Evolutionary conservation across 805 yeast species (phyloP).

Genomic region (Saccharomycopsis fermentans): DNA sequence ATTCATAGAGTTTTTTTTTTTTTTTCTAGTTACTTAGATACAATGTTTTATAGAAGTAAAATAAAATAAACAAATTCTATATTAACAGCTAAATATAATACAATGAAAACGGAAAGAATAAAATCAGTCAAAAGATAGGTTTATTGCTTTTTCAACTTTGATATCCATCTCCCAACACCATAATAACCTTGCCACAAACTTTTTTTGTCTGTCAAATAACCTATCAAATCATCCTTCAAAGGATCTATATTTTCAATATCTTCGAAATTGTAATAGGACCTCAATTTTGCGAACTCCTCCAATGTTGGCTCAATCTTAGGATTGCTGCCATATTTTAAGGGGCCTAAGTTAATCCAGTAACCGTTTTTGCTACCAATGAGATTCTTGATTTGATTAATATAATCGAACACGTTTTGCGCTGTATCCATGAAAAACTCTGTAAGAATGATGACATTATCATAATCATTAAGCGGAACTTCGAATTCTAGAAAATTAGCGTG

Average conservation of each 20-base stretch:
- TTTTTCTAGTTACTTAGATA: no score
- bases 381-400: slow-evolving; percentile 52
- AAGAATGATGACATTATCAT: slow-evolving; percentile 44
- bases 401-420: slow-evolving; percentile 75
- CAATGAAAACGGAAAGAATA: neutral
- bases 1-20: no score
- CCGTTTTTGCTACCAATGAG: slow-evolving; percentile 38
- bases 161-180: slow-evolving; percentile 51
- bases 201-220: slow-evolving; percentile 55
- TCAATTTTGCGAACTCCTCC: slow-evolving; percentile 52
- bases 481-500: slow-evolving; percentile 61
- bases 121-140: neutral
- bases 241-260: slow-evolving; percentile 29
- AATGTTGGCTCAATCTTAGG: slow-evolving; percentile 63
- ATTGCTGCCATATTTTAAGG: slow-evolving; percentile 83
- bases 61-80: neutral
- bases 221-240: slow-evolving; percentile 32
- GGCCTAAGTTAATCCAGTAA: slow-evolving; percentile 86
- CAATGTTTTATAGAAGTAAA: no score
- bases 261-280: slow-evolving; percentile 57
- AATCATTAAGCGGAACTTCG: slow-evolving; percentile 23
- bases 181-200: slow-evolving; percentile 75
- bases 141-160: slow-evolving; percentile 6
- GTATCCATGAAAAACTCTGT: slow-evolving; percentile 83
- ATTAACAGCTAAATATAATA: neutral